These are phyloP conservation scores for Moesziomyces antarcticus DNA, from an alignment of 1,284 basidiomycete species.

Conservation along the genomic window DNA sequence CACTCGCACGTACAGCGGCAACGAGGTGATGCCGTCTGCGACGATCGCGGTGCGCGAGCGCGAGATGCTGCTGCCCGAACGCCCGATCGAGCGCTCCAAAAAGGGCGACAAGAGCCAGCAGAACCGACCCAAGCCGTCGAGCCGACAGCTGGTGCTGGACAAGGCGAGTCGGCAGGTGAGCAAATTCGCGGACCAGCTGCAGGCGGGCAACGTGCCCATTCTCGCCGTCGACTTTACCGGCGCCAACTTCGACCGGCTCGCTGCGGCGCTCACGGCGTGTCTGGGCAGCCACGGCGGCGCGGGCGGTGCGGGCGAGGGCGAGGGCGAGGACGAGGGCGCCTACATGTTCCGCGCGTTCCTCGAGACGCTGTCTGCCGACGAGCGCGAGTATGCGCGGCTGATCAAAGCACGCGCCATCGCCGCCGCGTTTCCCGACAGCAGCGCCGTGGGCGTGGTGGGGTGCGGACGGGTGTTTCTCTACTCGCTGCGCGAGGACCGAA, in stretches of 20 bases:
- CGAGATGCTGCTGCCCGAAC: slow-evolving; percentile 52
- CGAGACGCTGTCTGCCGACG: slow-evolving; percentile 49
- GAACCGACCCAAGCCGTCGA: slow-evolving; percentile 49
- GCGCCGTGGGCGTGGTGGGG: slow-evolving; percentile 16
- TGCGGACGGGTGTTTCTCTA: slow-evolving; percentile 51
- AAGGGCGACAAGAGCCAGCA: slow-evolving; percentile 51
- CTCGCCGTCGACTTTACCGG: slow-evolving; percentile 59
- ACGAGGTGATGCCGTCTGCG: slow-evolving; percentile 45
- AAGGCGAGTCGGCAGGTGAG: slow-evolving; percentile 54
- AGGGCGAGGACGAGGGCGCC: slow-evolving; percentile 29
- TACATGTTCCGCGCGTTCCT: slow-evolving; percentile 54
- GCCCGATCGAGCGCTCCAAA: slow-evolving; percentile 44
- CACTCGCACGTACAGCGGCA: slow-evolving; percentile 33
- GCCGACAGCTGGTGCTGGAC: slow-evolving; percentile 53
- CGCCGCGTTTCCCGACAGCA: slow-evolving; percentile 40
- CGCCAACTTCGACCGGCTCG: slow-evolving; percentile 45
- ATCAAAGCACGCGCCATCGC: slow-evolving; percentile 38
- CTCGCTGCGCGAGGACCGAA: slow-evolving; percentile 48
- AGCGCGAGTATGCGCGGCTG: slow-evolving; percentile 56
- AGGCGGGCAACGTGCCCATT: slow-evolving; percentile 54
- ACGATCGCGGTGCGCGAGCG: slow-evolving; percentile 46
- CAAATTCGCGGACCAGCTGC: slow-evolving; percentile 50
- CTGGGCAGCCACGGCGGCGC: slow-evolving; percentile 28
- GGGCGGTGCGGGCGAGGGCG: slow-evolving; percentile 7
- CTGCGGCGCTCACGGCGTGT: slow-evolving; percentile 45